Base-by-base conservation (phyloP, 768 basidiomycete genomes). In the Boletus tylopilopsis region DNA sequence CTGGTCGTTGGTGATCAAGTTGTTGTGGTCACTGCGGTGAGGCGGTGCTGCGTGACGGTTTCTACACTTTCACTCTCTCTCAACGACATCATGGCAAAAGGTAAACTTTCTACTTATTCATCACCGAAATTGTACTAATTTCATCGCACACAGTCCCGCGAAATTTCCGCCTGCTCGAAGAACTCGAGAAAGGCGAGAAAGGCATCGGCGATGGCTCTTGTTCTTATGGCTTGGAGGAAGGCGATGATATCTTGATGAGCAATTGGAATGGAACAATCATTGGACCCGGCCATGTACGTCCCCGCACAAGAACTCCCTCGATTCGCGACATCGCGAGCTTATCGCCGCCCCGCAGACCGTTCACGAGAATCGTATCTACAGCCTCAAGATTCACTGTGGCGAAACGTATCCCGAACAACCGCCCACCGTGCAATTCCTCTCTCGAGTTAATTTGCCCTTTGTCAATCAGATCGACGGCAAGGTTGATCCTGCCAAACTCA, bases 251-350 rank as follows among this genome's bases (percentile, higher is more conserved):
- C 74, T 76, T 91, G 75, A 97, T 99, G 94, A 87, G 82, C 72
- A 78, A 91, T 68, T 99, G 96, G 96, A 97, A 96, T 64, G 95
- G 96, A 43, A 99, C 96, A 19, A 94, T 99, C 74, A 92, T 99
- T 54, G 96, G 96, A 9, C 96, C 96, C 27, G 94, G 94, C 44
- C 94, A 99, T 71, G 93, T 94, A 68, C 53, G 90, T 75, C 18
- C 19, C n/a, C 30, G 8, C 24, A 24, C 19, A 30, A 39, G 9
- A 37, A 23, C 30, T 18, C 18, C 45, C 35, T 46, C 46, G 49
- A 55, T 47, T 54, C 35, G 43, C 23, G 49, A 37, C 45, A 57
- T 55, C 54, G 54, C 16, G 19, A 15, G 24, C 54, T 60, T 41
- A 61, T 57, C 58, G 42, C n/a, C 15, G 42, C 18, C 21, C 35